Conservation (phyloP, 2,329 filamentous ascomycete genomes). For the Penicillium palitans region DNA sequence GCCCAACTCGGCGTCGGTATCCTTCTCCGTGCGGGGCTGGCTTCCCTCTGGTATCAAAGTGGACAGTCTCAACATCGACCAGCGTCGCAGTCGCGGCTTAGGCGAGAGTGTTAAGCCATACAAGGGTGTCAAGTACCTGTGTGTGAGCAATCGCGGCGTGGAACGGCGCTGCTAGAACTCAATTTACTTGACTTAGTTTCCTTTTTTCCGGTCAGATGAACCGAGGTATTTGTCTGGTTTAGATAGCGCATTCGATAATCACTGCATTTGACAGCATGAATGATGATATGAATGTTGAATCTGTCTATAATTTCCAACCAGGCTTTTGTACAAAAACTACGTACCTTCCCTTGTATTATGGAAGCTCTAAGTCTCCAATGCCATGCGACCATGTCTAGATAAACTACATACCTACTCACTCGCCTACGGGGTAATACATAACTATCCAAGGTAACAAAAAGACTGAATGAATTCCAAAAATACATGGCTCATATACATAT, state of each 20-base stretch:
- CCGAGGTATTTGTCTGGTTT: background rate
- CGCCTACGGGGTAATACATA: background rate
- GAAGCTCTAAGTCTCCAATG: background rate
- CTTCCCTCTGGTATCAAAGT: constrained; percentile 64
- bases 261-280: constrained; percentile 8
- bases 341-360: background rate
- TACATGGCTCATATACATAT: background rate
- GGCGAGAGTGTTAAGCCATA: constrained; percentile 90
- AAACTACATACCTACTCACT: background rate
- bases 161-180: constrained; percentile 41
- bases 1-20: constrained; percentile 74
- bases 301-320: background rate
- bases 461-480: background rate
- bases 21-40: constrained; percentile 63
- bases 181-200: background rate
- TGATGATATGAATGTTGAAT: constrained; percentile 4
- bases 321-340: background rate
- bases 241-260: constrained; percentile 5
- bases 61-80: constrained; percentile 61
- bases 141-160: constrained; percentile 61
- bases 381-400: background rate
- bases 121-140: constrained; percentile 97
- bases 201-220: background rate
- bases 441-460: background rate
- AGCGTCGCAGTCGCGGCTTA: constrained; percentile 79